Evolutionary conservation across 2,329 filamentous ascomycete species (phyloP).

Genomic region (Ophiosphaerella herpotricha): DNA sequence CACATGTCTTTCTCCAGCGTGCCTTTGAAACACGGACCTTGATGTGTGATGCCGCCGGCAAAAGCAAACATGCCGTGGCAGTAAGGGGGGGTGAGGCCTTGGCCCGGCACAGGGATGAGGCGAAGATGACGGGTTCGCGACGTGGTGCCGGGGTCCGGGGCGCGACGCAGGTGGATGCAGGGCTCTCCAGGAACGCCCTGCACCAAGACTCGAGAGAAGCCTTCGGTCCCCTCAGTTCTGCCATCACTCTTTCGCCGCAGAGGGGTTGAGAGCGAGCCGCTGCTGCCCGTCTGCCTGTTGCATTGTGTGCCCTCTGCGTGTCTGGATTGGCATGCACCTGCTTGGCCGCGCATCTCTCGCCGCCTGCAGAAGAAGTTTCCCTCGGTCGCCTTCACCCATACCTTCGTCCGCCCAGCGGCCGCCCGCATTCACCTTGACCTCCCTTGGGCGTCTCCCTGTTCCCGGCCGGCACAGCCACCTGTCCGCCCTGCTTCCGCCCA

Average conservation of each 20-base stretch:
- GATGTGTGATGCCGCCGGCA: too few species aligned
- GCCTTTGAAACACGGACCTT: too few species aligned
- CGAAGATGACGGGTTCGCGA: neutral
- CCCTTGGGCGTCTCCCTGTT: conserved; percentile 9
- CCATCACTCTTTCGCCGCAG: too few species aligned
- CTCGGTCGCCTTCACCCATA: conserved; percentile 14
- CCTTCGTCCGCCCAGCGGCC: conserved; percentile 12
- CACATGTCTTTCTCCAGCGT: too few species aligned
- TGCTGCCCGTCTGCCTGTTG: conserved; percentile 3
- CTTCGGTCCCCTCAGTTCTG: too few species aligned
- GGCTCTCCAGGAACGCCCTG: neutral
- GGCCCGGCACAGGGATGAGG: neutral
- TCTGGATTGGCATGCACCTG: conserved; percentile 27
- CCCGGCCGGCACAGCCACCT: conserved; percentile 1
- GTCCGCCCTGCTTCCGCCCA: conserved; percentile 29
- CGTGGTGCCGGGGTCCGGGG: too few species aligned
- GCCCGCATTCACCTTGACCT: conserved; percentile 8
- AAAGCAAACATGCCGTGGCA: too few species aligned
- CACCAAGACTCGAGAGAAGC: neutral
- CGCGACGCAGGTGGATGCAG: neutral
- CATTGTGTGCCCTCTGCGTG: neutral
- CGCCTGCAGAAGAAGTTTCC: conserved; percentile 37
- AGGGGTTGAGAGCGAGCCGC: neutral
- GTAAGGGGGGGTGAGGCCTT: neutral
- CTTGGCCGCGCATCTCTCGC: conserved; percentile 35